Evolutionary conservation across 2,329 filamentous ascomycete genomes (phyloP).

Genomic region (Penicillium paneum): DNA sequence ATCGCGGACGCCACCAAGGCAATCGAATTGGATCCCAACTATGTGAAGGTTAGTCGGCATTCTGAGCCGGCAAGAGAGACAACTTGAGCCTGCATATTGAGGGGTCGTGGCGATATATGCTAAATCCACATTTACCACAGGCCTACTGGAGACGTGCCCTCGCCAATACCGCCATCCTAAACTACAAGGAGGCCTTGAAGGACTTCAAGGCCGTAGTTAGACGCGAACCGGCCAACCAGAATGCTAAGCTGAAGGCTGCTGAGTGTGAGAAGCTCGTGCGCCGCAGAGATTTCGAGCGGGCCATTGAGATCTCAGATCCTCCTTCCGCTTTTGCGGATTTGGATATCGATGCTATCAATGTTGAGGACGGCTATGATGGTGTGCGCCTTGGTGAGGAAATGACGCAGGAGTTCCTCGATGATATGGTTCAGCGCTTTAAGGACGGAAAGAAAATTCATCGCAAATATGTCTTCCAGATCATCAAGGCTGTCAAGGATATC

Average conservation of each 20-base stretch:
- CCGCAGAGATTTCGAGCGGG: slow-evolving; percentile 86
- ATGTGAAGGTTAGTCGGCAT: slow-evolving; percentile 68
- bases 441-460: slow-evolving; percentile 89
- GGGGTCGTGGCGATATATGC: not conserved
- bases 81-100: not conserved
- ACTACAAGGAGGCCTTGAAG: slow-evolving; percentile 79
- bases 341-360: slow-evolving; percentile 77
- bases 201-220: slow-evolving; percentile 91
- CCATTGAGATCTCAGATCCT: slow-evolving; percentile 89
- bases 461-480: slow-evolving; percentile 97
- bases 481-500: slow-evolving; percentile 83
- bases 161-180: slow-evolving; percentile 85
- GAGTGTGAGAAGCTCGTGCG: slow-evolving; percentile 96
- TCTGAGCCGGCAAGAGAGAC: not conserved
- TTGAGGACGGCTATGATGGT: slow-evolving; percentile 85
- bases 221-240: slow-evolving; percentile 82
- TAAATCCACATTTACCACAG: slow-evolving; percentile 44
- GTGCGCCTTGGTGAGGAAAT: slow-evolving; percentile 72
- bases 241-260: slow-evolving; percentile 83
- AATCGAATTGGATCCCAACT: slow-evolving; percentile 80
- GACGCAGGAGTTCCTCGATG: slow-evolving; percentile 94
- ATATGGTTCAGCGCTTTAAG: slow-evolving; percentile 97
- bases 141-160: slow-evolving; percentile 93
- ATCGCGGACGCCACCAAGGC: slow-evolving; percentile 88
- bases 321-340: slow-evolving; percentile 89